Base-by-base conservation (phyloP, 441 rosid species). In the Erysimum cheiri region DNA sequence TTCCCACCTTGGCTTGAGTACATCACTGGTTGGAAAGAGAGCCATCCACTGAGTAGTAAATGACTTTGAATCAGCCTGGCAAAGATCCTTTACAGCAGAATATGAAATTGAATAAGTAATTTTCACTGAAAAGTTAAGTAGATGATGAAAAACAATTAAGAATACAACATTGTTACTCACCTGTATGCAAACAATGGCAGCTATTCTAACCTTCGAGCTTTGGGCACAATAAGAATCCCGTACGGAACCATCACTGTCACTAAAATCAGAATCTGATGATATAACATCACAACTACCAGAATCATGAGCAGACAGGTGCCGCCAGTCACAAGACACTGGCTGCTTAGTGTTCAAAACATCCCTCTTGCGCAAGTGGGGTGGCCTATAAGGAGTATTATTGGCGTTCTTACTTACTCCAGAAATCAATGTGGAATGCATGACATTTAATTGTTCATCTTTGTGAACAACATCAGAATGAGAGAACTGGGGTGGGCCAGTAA, bases 221-320 rank as follows among this genome's bases (percentile, higher is more conserved):
- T 80, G 80, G 67, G 76, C 74, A 71, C 70, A 59, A 60, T 80
- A 82, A 77, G 70, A 58, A 49, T 85, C 88, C 71, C 77, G 86
- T 58, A 64, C 60, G 35, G 87, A 81, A 60, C 85, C 86, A 77
- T 93, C 98, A 80, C 77, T 86, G 74, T 93, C 98, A 74, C 96
- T 93, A 75, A 81, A 87, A 74, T 93, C 97, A 17, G 97, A 93
- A 85, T 93, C 98, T 54, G 97, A 93, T 65, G 87, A 88, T 15
- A 76, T 44, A 61, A 80, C 67, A 78, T 87, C 90, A 37, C 74
- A 60, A 22, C 52, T 61, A 60, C 72, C 79, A 80, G 84, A 74
- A 75, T 83, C 91, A 33, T 78, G 81, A 76, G 77, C 82, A 67
- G 85, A 70, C 50, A 67, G 70, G 74, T 77, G 60, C 43, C 12